These are phyloP conservation scores for Priceomyces melissophilus DNA, from an alignment of 805 yeast species.

Conservation along the genomic window DNA sequence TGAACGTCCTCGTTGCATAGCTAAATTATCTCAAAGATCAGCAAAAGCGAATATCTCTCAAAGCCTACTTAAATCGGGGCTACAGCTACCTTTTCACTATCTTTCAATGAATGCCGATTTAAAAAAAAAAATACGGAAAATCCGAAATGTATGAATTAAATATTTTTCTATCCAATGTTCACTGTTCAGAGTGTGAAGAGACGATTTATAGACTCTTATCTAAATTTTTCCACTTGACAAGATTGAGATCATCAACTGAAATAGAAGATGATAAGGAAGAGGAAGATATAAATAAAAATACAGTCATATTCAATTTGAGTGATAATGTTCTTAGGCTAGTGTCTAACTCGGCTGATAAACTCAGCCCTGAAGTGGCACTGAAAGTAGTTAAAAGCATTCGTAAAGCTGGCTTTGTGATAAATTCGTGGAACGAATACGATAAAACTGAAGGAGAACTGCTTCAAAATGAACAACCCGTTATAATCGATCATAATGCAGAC, in stretches of 20 bases:
- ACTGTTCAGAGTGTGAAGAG: slow-evolving; percentile 51
- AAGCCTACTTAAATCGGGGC: neutral
- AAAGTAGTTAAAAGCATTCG: slow-evolving; percentile 23
- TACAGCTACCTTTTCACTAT: neutral
- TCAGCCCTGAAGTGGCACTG: slow-evolving; percentile 17
- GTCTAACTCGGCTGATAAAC: slow-evolving; percentile 11
- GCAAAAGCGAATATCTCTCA: slow-evolving; percentile 1
- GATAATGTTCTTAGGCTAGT: slow-evolving; percentile 27
- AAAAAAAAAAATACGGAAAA: too few relatives aligned
- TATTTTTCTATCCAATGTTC: slow-evolving; percentile 43
- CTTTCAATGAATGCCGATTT: too few relatives aligned
- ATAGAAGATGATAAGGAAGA: slow-evolving; percentile 6
- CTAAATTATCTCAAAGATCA: neutral
- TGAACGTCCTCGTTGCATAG: neutral
- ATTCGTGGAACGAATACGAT: slow-evolving; percentile 28
- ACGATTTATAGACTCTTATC: slow-evolving; percentile 29
- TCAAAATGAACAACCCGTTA: slow-evolving; percentile 8
- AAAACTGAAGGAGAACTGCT: slow-evolving; percentile 14
- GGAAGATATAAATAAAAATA: slow-evolving; percentile 3
- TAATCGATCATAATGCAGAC: slow-evolving; percentile 14
- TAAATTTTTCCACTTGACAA: slow-evolving; percentile 10
- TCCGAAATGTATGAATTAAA: slow-evolving; percentile 20
- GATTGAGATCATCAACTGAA: neutral
- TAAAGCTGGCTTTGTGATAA: slow-evolving; percentile 35
- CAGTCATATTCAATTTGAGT: slow-evolving; percentile 15